Base-by-base conservation (phyloP, 768 basidiomycete genomes). In the Pulveroboletus sp. region DNA sequence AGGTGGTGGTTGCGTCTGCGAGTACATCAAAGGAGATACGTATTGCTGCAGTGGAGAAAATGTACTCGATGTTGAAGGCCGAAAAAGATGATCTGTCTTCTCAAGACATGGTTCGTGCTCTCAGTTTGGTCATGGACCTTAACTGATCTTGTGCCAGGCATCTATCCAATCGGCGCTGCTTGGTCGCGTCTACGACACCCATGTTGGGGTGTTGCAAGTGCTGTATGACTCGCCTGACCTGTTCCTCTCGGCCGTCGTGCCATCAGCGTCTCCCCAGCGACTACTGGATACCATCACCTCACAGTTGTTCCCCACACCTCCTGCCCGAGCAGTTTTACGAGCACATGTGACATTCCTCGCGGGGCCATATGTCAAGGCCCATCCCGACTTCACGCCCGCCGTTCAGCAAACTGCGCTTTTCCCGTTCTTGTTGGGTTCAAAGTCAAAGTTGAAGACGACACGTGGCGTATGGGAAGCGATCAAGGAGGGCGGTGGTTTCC, bases 401-500 rank as follows among this genome's bases (percentile, higher is more conserved):
- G 63, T 77, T 21, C 79, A 81, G 51, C 70, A 79, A 52, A 67
- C 71, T 27, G 61, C 84, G 1, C 66, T 94, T 45, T 87, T 91
- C 61, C 87, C 91, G 0, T 80, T 81, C 59, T 68, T 94, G 37
- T 64, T 94, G 14, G 85, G 80, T 56, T 85, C 88, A 7, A 90
- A 87, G 59, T 68, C 85, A 3, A 76, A 84, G 43, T 78, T 84
- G 51, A 84, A 81, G 60, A 85, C 80, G 1, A 75, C 81, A 0
- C 75, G 79, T 19, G 62, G 75, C n/a, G 79, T 83, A 0, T 94
- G 92, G 92, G 82, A 83, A 46, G 66, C 78, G n/a, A 61, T 93
- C 48, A 64, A 59, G n/a, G 74, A 73, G 12, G 41, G 62, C 42
- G 54, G 52, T n/a, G 55, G 65, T 47, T 56, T 51, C 45, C 64